Conservation (phyloP, 2,329 filamentous ascomycete genomes). For the Verticillium klebahnii region DNA sequence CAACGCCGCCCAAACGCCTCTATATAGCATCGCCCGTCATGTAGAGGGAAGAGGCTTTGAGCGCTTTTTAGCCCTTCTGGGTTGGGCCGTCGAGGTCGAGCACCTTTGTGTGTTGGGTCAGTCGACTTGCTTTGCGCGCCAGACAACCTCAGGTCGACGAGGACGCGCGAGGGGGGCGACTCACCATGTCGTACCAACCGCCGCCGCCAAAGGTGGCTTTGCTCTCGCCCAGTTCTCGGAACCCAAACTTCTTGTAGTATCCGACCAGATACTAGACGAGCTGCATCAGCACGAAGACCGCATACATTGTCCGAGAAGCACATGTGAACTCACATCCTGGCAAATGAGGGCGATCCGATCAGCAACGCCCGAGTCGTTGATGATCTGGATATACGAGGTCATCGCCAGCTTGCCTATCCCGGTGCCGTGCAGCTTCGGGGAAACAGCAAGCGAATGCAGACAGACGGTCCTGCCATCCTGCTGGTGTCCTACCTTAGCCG, state of each 20-base stretch:
- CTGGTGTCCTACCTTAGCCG: slow-evolving; percentile 57
- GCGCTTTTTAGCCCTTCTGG: slow-evolving; percentile 7
- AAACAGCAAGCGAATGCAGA: slow-evolving; percentile 77
- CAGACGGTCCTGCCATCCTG: slow-evolving; percentile 70
- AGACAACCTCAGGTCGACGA: not conserved
- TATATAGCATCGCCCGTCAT: not conserved
- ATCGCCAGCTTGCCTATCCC: slow-evolving; percentile 72
- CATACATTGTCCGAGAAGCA: not conserved
- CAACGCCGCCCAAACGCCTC: not conserved
- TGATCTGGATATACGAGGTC: slow-evolving; percentile 71
- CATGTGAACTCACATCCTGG: slow-evolving; percentile 51
- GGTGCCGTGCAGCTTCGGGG: slow-evolving; percentile 68
- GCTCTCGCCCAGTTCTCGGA: slow-evolving; percentile 64
- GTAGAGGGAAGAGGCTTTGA: not conserved
- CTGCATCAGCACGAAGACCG: not conserved
- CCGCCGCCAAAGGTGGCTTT: slow-evolving; percentile 70
- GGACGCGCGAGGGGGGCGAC: slow-evolving; percentile 11
- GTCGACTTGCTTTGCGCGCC: not conserved
- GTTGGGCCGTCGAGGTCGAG: slow-evolving; percentile 16
- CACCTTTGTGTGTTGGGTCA: slow-evolving; percentile 13
- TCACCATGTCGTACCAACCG: slow-evolving; percentile 78
- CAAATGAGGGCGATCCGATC: slow-evolving; percentile 73
- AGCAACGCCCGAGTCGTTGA: slow-evolving; percentile 64
- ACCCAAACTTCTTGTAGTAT: slow-evolving; percentile 76
- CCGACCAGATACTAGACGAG: slow-evolving; percentile 52